Conservation (phyloP, 371 early-diverging fungal genomes). For the Mycotypha africana region DNA sequence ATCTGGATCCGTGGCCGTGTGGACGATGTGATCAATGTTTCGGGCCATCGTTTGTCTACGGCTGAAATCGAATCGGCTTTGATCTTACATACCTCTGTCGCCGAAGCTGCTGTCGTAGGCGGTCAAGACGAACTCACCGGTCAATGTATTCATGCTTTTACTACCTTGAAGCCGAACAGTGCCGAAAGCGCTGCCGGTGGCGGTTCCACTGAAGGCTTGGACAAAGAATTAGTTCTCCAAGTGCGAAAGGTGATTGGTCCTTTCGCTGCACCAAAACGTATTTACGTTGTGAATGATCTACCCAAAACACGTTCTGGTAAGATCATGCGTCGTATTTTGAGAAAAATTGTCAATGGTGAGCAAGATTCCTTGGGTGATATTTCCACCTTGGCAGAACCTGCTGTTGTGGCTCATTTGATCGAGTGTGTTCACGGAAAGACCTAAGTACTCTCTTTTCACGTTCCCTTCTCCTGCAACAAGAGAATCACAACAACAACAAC, state of each 20-base stretch:
- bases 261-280: slow-evolving; percentile 89
- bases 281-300: slow-evolving; percentile 81
- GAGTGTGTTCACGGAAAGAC: slow-evolving; percentile 21
- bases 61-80: slow-evolving; percentile 94
- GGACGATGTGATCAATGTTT: slow-evolving; percentile 96
- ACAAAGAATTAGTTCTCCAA: slow-evolving; percentile 64
- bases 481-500: slow-evolving; percentile 7
- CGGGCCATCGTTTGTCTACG: slow-evolving; percentile 95
- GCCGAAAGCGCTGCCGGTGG: too few relatives aligned
- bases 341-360: slow-evolving; percentile 88
- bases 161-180: slow-evolving; percentile 59
- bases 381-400: slow-evolving; percentile 86
- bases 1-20: slow-evolving; percentile 94
- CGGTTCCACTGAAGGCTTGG: slow-evolving; percentile 47
- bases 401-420: slow-evolving; percentile 20
- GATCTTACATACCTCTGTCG: slow-evolving; percentile 74
- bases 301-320: slow-evolving; percentile 99
- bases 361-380: slow-evolving; percentile 83
- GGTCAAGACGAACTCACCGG: slow-evolving; percentile 93
- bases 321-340: slow-evolving; percentile 91
- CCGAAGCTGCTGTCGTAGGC: slow-evolving; percentile 96
- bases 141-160: slow-evolving; percentile 71
- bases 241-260: slow-evolving; percentile 91
- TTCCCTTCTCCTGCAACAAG: too few relatives aligned
- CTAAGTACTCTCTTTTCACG: not conserved